Base-by-base conservation (phyloP, 192 early-diverging fungal species). In the Allomyces macrogynus region DNA sequence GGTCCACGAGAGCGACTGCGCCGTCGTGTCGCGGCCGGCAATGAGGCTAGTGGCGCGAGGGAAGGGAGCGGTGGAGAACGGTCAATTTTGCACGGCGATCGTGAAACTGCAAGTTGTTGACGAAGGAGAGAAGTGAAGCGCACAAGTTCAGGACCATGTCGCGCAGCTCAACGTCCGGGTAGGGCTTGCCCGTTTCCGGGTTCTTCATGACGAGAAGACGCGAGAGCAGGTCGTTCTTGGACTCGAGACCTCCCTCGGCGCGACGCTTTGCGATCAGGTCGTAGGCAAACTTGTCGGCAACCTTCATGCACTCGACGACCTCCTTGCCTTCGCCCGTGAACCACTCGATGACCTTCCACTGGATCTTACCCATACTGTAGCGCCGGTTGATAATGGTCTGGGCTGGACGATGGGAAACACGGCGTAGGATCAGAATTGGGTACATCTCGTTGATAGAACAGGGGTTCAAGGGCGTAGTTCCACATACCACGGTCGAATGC, bases 1-100 rank as follows among this genome's bases (percentile, higher is more conserved):
- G 62, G 80, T 76, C 81, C 84, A 84, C 23, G 68, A 66, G 16
- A 84, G 68, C 1, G 75, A 73, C 65, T 81, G 75, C 22, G 87
- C 74, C 49, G 83, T 81, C 42, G 81, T 74, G 71, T 83, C 75
- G 66, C 84, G 73, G 67, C 81, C 80, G 7, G 65, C 70, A 68
- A 24, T 24, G 10, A 65, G 12, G 25, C 66, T 20, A 24, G 63
- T 16, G 43, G 20, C 20, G 24, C n/a, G n/a, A n/a, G 32, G 43
- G 44, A 60, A n/a, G n/a, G n/a, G n/a, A 57, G 60, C 68, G 26
- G 26, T 27, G 70, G 25, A 25, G 64, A 23, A 68, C 7, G 27
- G 68, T 66, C 43, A 23, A 7, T 26, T 26, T 8, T 14, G 10
- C 65, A 22, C 10, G 26, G 8, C 42, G 20, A n/a, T 3, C 16